Base-by-base conservation (phyloP, 202 grass and related monocot genomes). In the Zizania palustris region DNA sequence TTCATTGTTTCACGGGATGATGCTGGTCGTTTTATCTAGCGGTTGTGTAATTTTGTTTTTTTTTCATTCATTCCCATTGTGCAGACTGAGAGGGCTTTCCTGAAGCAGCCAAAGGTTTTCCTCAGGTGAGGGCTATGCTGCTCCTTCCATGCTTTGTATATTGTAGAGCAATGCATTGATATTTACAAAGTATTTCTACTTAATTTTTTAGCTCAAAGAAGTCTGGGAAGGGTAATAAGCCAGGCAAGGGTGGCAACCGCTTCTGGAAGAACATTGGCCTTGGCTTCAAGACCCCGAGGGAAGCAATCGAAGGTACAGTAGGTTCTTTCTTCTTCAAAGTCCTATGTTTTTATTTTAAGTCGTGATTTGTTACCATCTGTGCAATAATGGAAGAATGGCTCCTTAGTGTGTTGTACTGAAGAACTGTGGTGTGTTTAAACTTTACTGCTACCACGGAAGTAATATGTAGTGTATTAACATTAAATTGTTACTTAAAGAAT, bases 81-180 rank as follows among this genome's bases (percentile, higher is more conserved):
- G 11, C 74, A 97, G 94, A 97, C 91, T 3, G 94, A 97, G 86
- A 97, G 60, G 84, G 89, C 91, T 61, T 97, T 88, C 75, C 86
- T 97, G 39, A 93, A 93, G 79, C 94, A 93, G 79, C 93, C 93
- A 0, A 97, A 90, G 73, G 94, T 97, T 65, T 93, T 97, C 86
- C 84, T 97, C 60, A 77, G 94, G 91, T 97, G 54, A 88, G 60
- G 15, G 18, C 21, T 20, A 39, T 44, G 38, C 13, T 14, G 18
- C n/a, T 62, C 7, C 3, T 62, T 45, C 33, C 9, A 7, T 59
- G 4, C 2, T 36, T 35, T 20, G 3, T 28, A 2, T 28, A 28
- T 28, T 28, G n/a, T n/a, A n/a, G 39, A 16, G 5, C n/a, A 51
- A 45, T 40, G 28, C 15, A 1, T 20, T 33, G 38, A 10, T 49